A percentile compares a stretch with the other conserved stretches of the same genome.
Conservation (phyloP, 1,284 basidiomycete genomes). For the Tilletiopsis washingtonensis region DNA sequence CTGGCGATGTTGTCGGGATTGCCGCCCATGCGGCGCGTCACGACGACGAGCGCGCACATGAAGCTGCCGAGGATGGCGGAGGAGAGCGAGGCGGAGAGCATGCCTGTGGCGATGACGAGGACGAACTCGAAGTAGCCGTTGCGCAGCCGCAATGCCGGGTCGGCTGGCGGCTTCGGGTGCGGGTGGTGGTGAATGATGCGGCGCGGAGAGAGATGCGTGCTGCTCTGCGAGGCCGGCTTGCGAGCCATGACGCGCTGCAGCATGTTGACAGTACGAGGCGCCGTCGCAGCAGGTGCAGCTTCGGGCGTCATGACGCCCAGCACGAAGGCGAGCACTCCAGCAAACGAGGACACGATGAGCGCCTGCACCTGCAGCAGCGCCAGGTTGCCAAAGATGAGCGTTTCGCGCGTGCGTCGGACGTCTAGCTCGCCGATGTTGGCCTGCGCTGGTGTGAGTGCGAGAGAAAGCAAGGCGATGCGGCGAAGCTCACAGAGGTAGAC, state of each 20-base stretch:
- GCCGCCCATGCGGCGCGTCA: slow-evolving; percentile 65
- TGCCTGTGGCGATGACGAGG: slow-evolving; percentile 78
- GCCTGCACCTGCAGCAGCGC: slow-evolving; percentile 88
- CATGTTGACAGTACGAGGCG: neutral
- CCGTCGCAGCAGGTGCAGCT: neutral
- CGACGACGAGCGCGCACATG: slow-evolving; percentile 77
- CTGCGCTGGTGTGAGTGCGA: slow-evolving; percentile 11
- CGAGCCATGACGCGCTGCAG: neutral
- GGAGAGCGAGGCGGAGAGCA: slow-evolving; percentile 76
- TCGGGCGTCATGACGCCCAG: slow-evolving; percentile 54
- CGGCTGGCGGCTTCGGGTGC: slow-evolving; percentile 32
- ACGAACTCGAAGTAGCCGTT: slow-evolving; percentile 56
- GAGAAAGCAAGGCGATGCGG: slow-evolving; percentile 40
- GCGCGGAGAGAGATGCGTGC: slow-evolving; percentile 49
- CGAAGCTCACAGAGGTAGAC: slow-evolving; percentile 51
- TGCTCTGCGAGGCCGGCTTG: neutral
- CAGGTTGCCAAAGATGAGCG: slow-evolving; percentile 73
- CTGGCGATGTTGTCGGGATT: slow-evolving; percentile 96
- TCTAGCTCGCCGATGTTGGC: slow-evolving; percentile 81
- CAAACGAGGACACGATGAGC: slow-evolving; percentile 75
- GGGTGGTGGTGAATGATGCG: slow-evolving; percentile 41
- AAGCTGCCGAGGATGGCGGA: slow-evolving; percentile 78
- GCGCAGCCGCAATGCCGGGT: slow-evolving; percentile 36
- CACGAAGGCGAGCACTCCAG: slow-evolving; percentile 69
- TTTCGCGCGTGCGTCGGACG: slow-evolving; percentile 58